Evolutionary conservation across 2,329 filamentous ascomycete species (phyloP).

Genomic region (Cercospora berteroae): DNA sequence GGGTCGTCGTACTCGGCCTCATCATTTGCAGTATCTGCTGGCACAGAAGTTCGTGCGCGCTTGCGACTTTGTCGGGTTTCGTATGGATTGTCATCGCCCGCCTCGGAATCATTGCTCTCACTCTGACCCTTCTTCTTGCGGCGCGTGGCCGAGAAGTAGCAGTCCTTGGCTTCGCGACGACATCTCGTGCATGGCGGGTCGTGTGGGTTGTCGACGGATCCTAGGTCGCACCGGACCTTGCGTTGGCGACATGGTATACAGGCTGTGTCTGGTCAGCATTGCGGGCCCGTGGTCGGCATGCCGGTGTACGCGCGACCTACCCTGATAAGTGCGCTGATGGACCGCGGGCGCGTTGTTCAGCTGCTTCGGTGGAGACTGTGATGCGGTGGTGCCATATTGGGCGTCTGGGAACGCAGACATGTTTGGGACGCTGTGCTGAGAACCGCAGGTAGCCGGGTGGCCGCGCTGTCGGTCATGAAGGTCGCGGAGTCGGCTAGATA

Average conservation of each 20-base stretch:
- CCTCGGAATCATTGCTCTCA: slow-evolving; percentile 44
- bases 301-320: slow-evolving; percentile 18
- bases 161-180: slow-evolving; percentile 91
- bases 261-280: slow-evolving; percentile 35
- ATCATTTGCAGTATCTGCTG: slow-evolving; percentile 42
- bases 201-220: slow-evolving; percentile 85
- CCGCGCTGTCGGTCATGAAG: slow-evolving; percentile 8
- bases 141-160: slow-evolving; percentile 91
- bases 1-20: slow-evolving; percentile 54
- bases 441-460: slow-evolving; percentile 23
- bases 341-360: slow-evolving; percentile 14
- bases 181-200: slow-evolving; percentile 93
- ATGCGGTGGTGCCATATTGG: slow-evolving; percentile 21
- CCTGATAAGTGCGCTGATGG: slow-evolving; percentile 33
- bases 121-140: slow-evolving; percentile 76
- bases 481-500: slow-evolving; percentile 10
- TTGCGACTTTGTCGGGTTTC: slow-evolving; percentile 72
- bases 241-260: slow-evolving; percentile 57
- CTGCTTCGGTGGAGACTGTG: slow-evolving; percentile 22
- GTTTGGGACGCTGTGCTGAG: slow-evolving; percentile 21
- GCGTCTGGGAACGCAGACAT: slow-evolving; percentile 21
- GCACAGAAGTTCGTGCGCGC: slow-evolving; percentile 47
- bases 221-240: slow-evolving; percentile 59
- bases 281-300: background rate
- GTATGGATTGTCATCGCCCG: slow-evolving; percentile 57